Evolutionary conservation across 148 eudicot genomes (phyloP).

Genomic region (Linanthus parryae): DNA sequence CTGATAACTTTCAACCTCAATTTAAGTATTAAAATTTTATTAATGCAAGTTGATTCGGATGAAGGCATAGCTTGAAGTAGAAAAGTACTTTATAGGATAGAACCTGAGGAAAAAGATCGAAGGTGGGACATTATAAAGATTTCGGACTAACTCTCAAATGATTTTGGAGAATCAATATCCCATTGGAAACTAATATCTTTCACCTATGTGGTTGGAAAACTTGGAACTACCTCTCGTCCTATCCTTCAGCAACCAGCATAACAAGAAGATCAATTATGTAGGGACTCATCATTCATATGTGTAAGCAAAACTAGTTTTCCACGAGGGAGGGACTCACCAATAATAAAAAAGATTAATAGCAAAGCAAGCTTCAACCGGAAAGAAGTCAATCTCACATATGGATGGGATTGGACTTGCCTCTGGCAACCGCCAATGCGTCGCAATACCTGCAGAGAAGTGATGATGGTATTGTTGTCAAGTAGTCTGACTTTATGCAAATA

Average conservation of each 20-base stretch:
- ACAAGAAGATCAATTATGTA: neutral
- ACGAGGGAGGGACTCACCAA: conserved; percentile 66
- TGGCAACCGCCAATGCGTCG: conserved; percentile 35
- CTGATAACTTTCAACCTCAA: too few relatives aligned
- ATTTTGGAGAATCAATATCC: neutral
- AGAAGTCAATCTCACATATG: conserved; percentile 32
- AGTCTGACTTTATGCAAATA: too few relatives aligned
- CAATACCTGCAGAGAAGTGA: conserved; percentile 36
- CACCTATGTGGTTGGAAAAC: neutral
- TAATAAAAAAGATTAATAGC: conserved; percentile 51
- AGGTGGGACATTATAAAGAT: too few relatives aligned
- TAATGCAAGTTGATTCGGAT: too few relatives aligned
- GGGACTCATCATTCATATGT: neutral
- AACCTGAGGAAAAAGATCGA: too few relatives aligned
- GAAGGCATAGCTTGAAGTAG: too few relatives aligned
- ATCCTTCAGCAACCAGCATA: neutral
- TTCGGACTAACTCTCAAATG: neutral
- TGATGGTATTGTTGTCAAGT: neutral
- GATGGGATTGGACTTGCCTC: conserved; percentile 34
- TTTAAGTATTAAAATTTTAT: too few relatives aligned
- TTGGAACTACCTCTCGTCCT: neutral
- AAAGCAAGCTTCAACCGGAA: conserved; percentile 47
- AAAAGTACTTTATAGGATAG: too few relatives aligned
- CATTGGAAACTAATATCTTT: neutral
- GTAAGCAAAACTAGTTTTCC: neutral